phyloP scores from a whole-genome alignment of 169 alveolate genomes.

The Plasmodium fragile region DNA sequence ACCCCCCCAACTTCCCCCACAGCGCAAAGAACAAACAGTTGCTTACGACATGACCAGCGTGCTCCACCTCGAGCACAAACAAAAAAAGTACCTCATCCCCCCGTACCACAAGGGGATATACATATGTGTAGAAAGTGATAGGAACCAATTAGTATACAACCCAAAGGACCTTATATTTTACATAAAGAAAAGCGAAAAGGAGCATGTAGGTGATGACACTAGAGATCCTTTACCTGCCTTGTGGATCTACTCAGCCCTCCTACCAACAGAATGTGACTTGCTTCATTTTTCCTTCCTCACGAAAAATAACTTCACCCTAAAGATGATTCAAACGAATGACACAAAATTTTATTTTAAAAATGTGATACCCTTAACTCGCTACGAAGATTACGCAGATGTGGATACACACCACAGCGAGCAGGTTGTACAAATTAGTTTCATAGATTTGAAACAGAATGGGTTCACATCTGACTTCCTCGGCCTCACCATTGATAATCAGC shows the following conservation, averaged over 20 bases:
- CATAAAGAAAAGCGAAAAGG: neutral
- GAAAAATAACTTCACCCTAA: constrained; percentile 54
- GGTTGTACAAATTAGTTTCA: neutral
- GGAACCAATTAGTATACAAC: constrained; percentile 11
- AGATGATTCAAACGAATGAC: constrained; percentile 1
- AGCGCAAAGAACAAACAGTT: neutral
- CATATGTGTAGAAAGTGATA: constrained; percentile 18
- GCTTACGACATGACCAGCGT: constrained; percentile 31
- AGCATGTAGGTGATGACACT: constrained; percentile 1
- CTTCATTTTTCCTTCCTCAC: constrained; percentile 20
- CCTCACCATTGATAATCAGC: neutral
- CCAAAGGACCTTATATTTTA: neutral
- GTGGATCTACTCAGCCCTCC: constrained; percentile 56
- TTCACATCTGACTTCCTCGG: neutral
- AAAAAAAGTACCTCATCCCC: constrained; percentile 42
- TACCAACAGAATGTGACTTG: constrained; percentile 68
- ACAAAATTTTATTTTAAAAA: constrained; percentile 34
- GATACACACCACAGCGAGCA: neutral
- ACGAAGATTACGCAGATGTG: constrained; percentile 22
- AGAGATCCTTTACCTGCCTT: constrained; percentile 16
- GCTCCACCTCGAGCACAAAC: constrained; percentile 13
- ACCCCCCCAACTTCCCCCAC: neutral
- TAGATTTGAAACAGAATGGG: constrained; percentile 1
- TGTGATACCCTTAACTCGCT: constrained; percentile 39
- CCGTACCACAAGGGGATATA: constrained; percentile 67